Conservation (phyloP, 768 basidiomycete species). For the Hygrocybe coccinea region DNA sequence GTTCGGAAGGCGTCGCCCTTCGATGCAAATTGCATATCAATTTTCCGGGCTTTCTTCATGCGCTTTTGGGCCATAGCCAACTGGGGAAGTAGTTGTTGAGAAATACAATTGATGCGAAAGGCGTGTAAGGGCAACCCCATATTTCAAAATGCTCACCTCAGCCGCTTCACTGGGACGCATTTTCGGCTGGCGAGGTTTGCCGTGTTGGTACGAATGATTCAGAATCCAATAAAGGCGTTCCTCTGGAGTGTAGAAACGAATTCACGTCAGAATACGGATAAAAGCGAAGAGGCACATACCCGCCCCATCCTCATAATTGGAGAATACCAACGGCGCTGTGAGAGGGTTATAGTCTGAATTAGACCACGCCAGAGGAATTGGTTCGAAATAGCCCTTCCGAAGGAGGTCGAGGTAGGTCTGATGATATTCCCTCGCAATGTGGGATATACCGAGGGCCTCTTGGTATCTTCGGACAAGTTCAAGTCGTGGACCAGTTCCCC, state of each 20-base stretch:
- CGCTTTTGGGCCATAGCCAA: neutral
- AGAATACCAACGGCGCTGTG: neutral
- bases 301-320: neutral
- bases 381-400: neutral
- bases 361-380: neutral
- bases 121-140: neutral
- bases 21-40: neutral
- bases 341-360: neutral
- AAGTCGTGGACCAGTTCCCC: neutral
- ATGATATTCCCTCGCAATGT: neutral
- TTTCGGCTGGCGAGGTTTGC: neutral
- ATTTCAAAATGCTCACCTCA: neutral
- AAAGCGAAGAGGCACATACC: neutral
- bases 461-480: neutral
- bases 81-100: neutral
- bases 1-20: neutral
- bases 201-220: neutral
- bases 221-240: constrained; percentile 1
- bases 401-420: neutral
- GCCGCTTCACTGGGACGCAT: neutral
- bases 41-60: neutral
- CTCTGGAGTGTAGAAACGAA: neutral
- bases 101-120: neutral
- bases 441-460: neutral
- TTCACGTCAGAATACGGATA: neutral